A percentile compares a stretch with the other conserved stretches of the same genome.
These are phyloP conservation scores for Coniosporium apollinis DNA, from an alignment of 495 filamentous ascomycete genomes.

Conservation along the genomic window DNA sequence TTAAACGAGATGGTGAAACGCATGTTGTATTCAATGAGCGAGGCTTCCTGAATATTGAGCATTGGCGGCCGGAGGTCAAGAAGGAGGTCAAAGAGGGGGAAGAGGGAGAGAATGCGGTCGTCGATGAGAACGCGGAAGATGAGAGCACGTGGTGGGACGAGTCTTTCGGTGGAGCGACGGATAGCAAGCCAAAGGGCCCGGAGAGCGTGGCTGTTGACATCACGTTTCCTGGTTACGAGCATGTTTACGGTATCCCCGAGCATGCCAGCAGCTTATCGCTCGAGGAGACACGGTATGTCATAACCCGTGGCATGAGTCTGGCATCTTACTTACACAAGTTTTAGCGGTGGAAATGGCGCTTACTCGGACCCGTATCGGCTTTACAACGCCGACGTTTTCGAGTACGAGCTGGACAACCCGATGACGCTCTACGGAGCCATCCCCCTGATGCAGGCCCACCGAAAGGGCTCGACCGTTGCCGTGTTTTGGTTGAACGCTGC, in stretches of 20 bases:
- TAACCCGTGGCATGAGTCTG: not conserved
- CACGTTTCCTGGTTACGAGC: constrained; percentile 74
- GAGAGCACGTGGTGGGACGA: constrained; percentile 97
- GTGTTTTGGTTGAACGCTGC: constrained; percentile 98
- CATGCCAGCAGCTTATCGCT: constrained; percentile 78
- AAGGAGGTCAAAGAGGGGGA: constrained; percentile 34
- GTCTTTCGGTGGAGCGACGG: constrained; percentile 81
- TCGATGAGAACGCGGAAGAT: constrained; percentile 37
- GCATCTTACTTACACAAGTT: not conserved
- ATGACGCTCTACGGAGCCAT: constrained; percentile 98
- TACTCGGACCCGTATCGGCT: constrained; percentile 86
- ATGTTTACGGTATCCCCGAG: constrained; percentile 90
- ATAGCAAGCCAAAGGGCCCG: constrained; percentile 77
- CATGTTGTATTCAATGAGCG: constrained; percentile 79
- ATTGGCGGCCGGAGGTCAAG: constrained; percentile 85
- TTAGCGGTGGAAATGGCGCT: constrained; percentile 58
- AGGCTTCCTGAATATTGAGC: constrained; percentile 79
- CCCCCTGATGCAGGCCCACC: constrained; percentile 92
- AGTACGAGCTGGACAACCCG: constrained; percentile 88
- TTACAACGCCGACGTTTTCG: constrained; percentile 94
- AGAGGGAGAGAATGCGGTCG: constrained; percentile 31
- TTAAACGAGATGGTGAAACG: constrained; percentile 64
- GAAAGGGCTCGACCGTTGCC: constrained; percentile 80
- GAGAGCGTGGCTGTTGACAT: constrained; percentile 87
- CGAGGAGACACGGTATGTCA: constrained; percentile 56